Evolutionary conservation across 148 eudicot species (phyloP).

Genomic region (Nepenthes gracilis): DNA sequence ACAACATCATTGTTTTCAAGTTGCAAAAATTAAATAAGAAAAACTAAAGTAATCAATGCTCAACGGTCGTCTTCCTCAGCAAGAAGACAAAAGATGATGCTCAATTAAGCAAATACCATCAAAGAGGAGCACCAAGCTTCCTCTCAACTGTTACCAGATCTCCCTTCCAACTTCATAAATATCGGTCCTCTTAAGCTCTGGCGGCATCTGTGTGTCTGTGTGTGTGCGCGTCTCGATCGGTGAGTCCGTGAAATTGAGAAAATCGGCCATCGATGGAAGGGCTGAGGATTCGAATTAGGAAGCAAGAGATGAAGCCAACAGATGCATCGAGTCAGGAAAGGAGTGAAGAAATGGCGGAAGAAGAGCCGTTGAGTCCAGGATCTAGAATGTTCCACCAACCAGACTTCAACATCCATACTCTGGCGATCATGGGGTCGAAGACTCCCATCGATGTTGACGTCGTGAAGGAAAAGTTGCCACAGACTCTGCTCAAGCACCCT

Average conservation of each 20-base stretch:
- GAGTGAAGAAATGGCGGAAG: slow-evolving; percentile 1
- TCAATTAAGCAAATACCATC: too few relatives aligned
- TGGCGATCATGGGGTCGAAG: slow-evolving; percentile 24
- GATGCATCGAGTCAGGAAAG: slow-evolving; percentile 5
- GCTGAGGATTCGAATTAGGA: slow-evolving; percentile 18
- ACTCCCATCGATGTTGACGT: slow-evolving; percentile 8
- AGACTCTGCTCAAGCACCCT: slow-evolving; percentile 23
- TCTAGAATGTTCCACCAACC: slow-evolving; percentile 22
- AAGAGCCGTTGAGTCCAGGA: slow-evolving; percentile 40
- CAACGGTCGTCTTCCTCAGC: too few relatives aligned
- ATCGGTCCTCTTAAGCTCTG: too few relatives aligned
- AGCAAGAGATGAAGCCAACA: slow-evolving; percentile 26
- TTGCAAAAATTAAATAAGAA: too few relatives aligned
- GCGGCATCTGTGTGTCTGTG: not conserved
- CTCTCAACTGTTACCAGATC: too few relatives aligned
- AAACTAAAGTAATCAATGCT: too few relatives aligned
- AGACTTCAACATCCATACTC: slow-evolving; percentile 20
- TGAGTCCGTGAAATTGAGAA: too few relatives aligned
- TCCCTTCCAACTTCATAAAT: too few relatives aligned
- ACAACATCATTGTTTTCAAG: too few relatives aligned
- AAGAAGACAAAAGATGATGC: too few relatives aligned
- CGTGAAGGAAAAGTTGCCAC: slow-evolving; percentile 9
- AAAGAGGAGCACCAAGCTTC: too few relatives aligned
- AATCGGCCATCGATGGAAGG: too few relatives aligned
- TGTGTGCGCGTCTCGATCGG: not conserved